Percentiles rank a stretch among this genome's conserved stretches.
Conservation (phyloP, 164 flowering plant species). For the Umbellularia californica region DNA sequence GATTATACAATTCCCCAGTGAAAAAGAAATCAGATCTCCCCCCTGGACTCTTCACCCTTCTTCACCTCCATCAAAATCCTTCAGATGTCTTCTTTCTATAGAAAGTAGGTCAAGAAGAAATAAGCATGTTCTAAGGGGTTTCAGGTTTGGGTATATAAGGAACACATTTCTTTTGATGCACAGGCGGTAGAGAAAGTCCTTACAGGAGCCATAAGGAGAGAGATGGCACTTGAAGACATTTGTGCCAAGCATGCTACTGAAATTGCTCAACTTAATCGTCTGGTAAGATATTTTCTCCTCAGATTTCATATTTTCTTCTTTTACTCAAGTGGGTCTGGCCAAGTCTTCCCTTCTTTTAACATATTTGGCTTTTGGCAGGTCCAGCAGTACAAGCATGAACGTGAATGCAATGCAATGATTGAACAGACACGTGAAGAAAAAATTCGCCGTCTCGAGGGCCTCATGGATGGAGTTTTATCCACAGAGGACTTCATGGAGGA, state of each 20-base stretch:
- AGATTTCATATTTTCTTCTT: not conserved
- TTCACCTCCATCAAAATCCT: no score
- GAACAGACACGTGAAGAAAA: slow-evolving; percentile 88
- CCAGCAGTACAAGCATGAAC: slow-evolving; percentile 96
- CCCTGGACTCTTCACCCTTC: no score
- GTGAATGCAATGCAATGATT: slow-evolving; percentile 89
- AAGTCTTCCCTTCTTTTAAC: not conserved
- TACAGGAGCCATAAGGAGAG: slow-evolving; percentile 95
- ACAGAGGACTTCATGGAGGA: slow-evolving; percentile 85
- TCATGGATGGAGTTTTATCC: slow-evolving; percentile 92
- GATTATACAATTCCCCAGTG: no score
- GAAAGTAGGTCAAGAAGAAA: no score
- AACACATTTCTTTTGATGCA: not conserved
- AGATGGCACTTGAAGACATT: slow-evolving; percentile 89
- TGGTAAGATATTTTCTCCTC: slow-evolving; percentile 40
- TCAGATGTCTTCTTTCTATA: no score
- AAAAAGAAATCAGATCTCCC: no score
- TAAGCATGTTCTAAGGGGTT: no score
- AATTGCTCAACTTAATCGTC: slow-evolving; percentile 79
- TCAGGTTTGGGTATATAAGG: no score
- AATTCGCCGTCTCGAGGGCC: slow-evolving; percentile 85
- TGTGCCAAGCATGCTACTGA: slow-evolving; percentile 79
- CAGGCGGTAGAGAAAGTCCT: slow-evolving; percentile 97
- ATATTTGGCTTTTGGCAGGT: slow-evolving; percentile 39
- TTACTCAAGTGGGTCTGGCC: not conserved